Percentiles rank a stretch among this genome's conserved stretches.
Conservation (phyloP, 495 filamentous ascomycete genomes). For the Penicillium herquei region DNA sequence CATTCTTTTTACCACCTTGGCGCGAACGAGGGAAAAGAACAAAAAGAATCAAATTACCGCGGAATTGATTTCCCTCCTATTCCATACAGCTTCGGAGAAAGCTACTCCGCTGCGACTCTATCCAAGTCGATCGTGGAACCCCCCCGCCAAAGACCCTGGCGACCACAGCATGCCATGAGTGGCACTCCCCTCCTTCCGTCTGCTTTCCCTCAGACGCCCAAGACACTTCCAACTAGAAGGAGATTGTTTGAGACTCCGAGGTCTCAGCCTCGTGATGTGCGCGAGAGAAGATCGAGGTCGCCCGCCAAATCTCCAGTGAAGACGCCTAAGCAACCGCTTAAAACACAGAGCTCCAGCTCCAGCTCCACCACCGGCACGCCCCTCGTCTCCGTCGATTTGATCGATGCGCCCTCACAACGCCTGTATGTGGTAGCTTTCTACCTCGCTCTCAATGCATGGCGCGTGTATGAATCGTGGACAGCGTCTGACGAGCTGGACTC, state of each 20-base stretch:
- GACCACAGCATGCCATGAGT: constrained; percentile 65
- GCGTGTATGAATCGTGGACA: constrained; percentile 79
- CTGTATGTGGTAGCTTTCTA: constrained; percentile 81
- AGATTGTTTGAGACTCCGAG: constrained; percentile 34
- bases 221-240: constrained; percentile 37
- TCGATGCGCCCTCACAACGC: constrained; percentile 87
- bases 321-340: constrained; percentile 18
- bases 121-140: neutral
- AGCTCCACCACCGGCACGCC: constrained; percentile 47
- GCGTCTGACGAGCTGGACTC: constrained; percentile 75
- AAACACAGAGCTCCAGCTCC: constrained; percentile 4
- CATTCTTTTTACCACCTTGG: neutral
- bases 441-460: constrained; percentile 68
- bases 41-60: too few relatives aligned
- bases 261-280: constrained; percentile 26
- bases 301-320: constrained; percentile 28
- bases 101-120: neutral
- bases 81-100: neutral
- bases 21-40: neutral
- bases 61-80: neutral
- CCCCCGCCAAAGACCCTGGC: constrained; percentile 12
- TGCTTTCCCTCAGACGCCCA: constrained; percentile 66
- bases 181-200: constrained; percentile 70
- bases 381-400: constrained; percentile 67
- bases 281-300: constrained; percentile 17